Evolutionary conservation across 2,329 filamentous ascomycete genomes (phyloP).

Genomic region (Xylaria polymorpha): DNA sequence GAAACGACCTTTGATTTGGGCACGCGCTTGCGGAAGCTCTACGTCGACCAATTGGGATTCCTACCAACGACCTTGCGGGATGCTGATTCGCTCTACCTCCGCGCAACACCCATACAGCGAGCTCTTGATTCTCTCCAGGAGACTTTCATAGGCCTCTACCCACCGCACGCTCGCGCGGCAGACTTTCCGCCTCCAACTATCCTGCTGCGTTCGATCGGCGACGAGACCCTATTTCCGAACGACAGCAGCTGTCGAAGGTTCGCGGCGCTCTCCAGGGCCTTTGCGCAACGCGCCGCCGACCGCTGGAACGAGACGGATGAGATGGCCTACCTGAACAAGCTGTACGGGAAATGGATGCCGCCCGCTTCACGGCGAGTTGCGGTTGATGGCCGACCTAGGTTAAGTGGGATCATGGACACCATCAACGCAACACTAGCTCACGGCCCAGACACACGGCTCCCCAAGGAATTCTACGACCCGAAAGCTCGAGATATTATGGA

Average conservation of each 20-base stretch:
- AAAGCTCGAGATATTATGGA: conserved; percentile 75
- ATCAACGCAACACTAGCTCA: conserved; percentile 91
- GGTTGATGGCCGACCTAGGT: conserved; percentile 83
- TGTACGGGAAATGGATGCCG: conserved; percentile 89
- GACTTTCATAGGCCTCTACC: conserved; percentile 80
- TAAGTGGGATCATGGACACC: conserved; percentile 94
- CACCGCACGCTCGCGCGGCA: conserved; percentile 58
- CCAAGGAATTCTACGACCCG: conserved; percentile 86
- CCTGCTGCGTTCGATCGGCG: conserved; percentile 70
- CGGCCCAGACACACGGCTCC: conserved; percentile 80
- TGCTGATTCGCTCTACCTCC: conserved; percentile 74
- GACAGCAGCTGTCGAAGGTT: conserved; percentile 79
- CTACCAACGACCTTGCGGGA: conserved; percentile 68
- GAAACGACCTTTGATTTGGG: conserved; percentile 78
- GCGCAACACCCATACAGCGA: conserved; percentile 78
- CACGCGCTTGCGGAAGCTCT: conserved; percentile 74
- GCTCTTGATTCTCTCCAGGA: conserved; percentile 83
- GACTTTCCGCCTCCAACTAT: conserved; percentile 72
- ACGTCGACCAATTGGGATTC: conserved; percentile 79
- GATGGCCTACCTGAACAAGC: conserved; percentile 82
- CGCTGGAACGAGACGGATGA: conserved; percentile 82
- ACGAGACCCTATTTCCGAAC: conserved; percentile 86
- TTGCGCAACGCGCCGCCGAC: conserved; percentile 76
- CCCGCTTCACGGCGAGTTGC: conserved; percentile 73
- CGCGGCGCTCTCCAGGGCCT: conserved; percentile 74